Base-by-base conservation (phyloP, 805 yeast species). In the Starmera amethionina region DNA sequence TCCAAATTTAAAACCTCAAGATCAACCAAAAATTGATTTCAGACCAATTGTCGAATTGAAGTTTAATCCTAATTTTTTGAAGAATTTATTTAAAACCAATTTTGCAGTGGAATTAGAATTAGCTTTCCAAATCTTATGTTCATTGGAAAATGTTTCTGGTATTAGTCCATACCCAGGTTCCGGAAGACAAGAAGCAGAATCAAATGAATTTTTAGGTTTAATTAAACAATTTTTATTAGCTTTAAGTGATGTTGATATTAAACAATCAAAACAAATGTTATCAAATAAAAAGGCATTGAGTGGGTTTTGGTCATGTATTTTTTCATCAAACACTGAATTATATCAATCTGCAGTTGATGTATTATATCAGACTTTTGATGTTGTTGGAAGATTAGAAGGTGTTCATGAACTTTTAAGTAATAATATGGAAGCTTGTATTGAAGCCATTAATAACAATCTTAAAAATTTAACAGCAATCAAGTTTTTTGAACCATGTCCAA, bases 371-470 rank as follows among this genome's bases (percentile, higher is more conserved):
- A 75, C 84, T 0, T 82, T 75, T 56, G 94, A 87, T 56, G 84
- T 79, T 12, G 79, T 76, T 41, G 96, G 89, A 14, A 72, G 96
- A 51, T 61, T 75, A 30, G 95, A 84, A 56, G 86, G 88, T 30
- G 67, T 85, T n/a, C 73, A 68, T 36, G 70, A 68, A 4, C 54
- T 79, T 31, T 59, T 88, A 22, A 57, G 59, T 9, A 52, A 61
- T 8, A 66, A 73, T 41, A 54, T 79, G 12, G 51, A 59, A 3
- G 54, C 62, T 8, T 70, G 79, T 8, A 49, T 87, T 5, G 48
- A 48, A 4, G 75, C 87, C 0, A 62, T 76, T 22, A 70, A 64
- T 41, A 50, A 52, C 4, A 73, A 73, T 32, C 49, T 83, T 37
- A 49, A 62, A 4, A 64, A 60, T 36, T 63, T 79, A 40, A 70